These are phyloP conservation scores for Chrysosporium keratinophilum DNA, from an alignment of 2,329 filamentous ascomycete species.

Conservation along the genomic window DNA sequence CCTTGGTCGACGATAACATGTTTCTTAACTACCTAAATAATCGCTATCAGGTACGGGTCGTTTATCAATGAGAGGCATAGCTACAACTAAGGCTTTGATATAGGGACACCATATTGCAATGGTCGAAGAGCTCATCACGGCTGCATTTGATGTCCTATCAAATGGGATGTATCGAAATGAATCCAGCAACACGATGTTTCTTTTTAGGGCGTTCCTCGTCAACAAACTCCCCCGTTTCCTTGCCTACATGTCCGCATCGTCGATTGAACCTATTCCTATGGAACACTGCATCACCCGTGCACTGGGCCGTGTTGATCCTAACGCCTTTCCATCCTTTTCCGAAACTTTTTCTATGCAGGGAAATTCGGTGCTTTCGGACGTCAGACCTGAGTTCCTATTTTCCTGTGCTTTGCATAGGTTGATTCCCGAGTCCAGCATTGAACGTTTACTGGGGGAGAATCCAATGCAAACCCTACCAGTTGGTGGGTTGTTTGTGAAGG, in stretches of 20 bases:
- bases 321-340: slow-evolving; percentile 54
- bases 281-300: slow-evolving; percentile 58
- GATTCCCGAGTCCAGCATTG: slow-evolving; percentile 67
- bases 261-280: slow-evolving; percentile 49
- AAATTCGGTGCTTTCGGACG: slow-evolving; percentile 52
- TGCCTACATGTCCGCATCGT: slow-evolving; percentile 45
- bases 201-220: slow-evolving; percentile 78
- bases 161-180: slow-evolving; percentile 70
- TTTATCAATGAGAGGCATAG: background rate
- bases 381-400: slow-evolving; percentile 75
- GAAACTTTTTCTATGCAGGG: slow-evolving; percentile 52
- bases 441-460: slow-evolving; percentile 71
- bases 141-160: slow-evolving; percentile 79
- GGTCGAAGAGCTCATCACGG: slow-evolving; percentile 71
- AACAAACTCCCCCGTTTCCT: slow-evolving; percentile 58
- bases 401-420: slow-evolving; percentile 80
- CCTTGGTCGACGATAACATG: slow-evolving; percentile 68
- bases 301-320: slow-evolving; percentile 52
- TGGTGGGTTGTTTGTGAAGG: slow-evolving; percentile 64
- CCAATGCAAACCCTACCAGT: slow-evolving; percentile 69
- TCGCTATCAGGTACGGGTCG: slow-evolving; percentile 58
- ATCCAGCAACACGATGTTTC: slow-evolving; percentile 50
- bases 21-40: slow-evolving; percentile 74
- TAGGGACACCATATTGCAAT: slow-evolving; percentile 67
- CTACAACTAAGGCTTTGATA: background rate